These are phyloP conservation scores for Alloteropsis semialata DNA, from an alignment of 176 grass and related monocot genomes.

Conservation along the genomic window DNA sequence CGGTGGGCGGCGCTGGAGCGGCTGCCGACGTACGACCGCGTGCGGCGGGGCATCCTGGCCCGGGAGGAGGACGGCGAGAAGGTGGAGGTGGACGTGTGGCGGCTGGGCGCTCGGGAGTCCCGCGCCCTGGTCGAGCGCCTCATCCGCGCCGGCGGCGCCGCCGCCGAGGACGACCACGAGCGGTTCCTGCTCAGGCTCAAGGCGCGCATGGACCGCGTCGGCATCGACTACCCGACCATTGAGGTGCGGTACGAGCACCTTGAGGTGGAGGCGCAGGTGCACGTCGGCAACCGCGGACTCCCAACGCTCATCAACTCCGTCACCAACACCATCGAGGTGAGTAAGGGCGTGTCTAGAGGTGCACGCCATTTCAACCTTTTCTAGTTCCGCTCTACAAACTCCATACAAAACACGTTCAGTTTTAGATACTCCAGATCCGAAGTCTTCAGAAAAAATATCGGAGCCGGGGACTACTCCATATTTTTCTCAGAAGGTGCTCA, in stretches of 20 bases:
- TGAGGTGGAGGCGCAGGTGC: slow-evolving; percentile 46
- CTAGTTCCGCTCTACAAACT: too few species aligned
- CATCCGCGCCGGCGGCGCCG: slow-evolving; percentile 36
- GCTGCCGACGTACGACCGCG: slow-evolving; percentile 25
- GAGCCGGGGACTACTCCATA: too few species aligned
- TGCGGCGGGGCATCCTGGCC: slow-evolving; percentile 54
- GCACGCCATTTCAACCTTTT: too few species aligned
- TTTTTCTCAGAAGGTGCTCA: too few species aligned
- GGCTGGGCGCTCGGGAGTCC: slow-evolving; percentile 49
- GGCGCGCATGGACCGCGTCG: slow-evolving; percentile 76
- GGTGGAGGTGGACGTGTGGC: slow-evolving; percentile 55
- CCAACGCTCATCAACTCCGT: slow-evolving; percentile 74
- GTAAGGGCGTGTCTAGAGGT: too few species aligned
- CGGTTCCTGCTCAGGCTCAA: slow-evolving; percentile 70
- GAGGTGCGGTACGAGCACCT: slow-evolving; percentile 77
- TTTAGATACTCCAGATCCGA: too few species aligned
- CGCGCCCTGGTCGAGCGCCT: slow-evolving; percentile 65
- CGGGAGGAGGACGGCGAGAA: slow-evolving; percentile 27
- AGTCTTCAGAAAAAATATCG: too few species aligned
- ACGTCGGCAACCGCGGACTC: slow-evolving; percentile 56
- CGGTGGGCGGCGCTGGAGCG: slow-evolving; percentile 57
- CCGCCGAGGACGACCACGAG: slow-evolving; percentile 74
- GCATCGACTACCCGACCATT: slow-evolving; percentile 74
- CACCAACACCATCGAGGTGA: slow-evolving; percentile 74
- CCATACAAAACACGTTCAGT: too few species aligned